phyloP scores from a whole-genome alignment of 768 basidiomycete species.

The Boletus tylopilopsis region DNA sequence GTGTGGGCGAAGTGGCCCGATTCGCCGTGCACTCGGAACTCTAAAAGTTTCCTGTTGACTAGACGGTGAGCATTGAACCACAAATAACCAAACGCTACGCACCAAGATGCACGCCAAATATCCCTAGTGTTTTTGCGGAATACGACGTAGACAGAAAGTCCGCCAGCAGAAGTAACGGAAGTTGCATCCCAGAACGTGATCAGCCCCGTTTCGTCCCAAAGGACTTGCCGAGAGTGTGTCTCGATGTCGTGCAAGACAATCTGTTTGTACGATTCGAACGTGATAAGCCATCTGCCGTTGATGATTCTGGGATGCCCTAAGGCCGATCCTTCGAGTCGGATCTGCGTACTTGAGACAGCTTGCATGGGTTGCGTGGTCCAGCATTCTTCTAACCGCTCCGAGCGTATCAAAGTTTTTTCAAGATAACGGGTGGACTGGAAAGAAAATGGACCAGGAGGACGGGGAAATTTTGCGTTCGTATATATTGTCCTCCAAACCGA shows the following conservation, averaged over 20 bases:
- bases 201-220: background rate
- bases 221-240: background rate
- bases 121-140: no score
- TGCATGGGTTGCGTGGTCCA: constrained; percentile 8
- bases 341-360: background rate
- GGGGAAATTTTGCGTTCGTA: background rate
- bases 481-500: constrained; percentile 10
- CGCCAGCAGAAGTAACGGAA: no score
- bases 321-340: background rate
- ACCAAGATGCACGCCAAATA: no score
- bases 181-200: no score
- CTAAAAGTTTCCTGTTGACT: no score
- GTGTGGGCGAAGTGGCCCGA: no score
- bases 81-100: no score
- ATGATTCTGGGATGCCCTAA: constrained; percentile 2
- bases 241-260: background rate
- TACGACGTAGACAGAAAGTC: no score
- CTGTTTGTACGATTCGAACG: background rate
- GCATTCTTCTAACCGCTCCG: constrained; percentile 1
- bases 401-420: constrained; percentile 2
- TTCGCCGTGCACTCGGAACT: no score
- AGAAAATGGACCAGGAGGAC: constrained; percentile 8
- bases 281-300: constrained; percentile 5
- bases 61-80: no score
- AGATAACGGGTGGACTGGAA: constrained; percentile 4